Evolutionary conservation across 176 grass and related monocot species (phyloP).

Genomic region (Tillandsia leiboldiana): DNA sequence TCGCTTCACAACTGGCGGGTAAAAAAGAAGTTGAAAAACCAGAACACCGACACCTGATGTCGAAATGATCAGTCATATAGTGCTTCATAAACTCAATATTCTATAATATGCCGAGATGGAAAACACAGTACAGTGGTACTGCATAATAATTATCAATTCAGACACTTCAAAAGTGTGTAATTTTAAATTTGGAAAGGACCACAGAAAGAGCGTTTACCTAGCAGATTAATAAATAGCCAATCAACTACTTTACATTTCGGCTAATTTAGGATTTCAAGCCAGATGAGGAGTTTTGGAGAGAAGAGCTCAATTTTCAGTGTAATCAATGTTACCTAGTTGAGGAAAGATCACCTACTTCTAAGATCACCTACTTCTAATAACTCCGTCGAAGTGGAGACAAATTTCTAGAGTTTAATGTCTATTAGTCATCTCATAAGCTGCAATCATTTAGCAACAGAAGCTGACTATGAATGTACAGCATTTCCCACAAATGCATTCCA

Average conservation of each 20-base stretch:
- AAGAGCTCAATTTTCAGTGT: too few species aligned
- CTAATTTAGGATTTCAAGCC: neutral
- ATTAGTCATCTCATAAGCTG: too few species aligned
- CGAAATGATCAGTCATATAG: neutral
- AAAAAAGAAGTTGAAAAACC: slow-evolving; percentile 42
- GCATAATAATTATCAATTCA: neutral
- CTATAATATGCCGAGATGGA: neutral
- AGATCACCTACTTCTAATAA: too few species aligned
- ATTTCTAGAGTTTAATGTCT: too few species aligned
- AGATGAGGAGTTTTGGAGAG: too few species aligned
- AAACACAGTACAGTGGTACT: neutral
- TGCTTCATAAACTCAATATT: neutral
- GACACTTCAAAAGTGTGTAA: neutral
- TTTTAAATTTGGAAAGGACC: neutral
- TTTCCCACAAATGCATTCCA: too few species aligned
- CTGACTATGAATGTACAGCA: too few species aligned
- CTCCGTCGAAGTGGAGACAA: too few species aligned
- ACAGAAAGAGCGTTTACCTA: neutral
- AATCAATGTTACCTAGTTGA: too few species aligned
- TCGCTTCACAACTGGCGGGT: slow-evolving; percentile 36
- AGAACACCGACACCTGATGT: slow-evolving; percentile 43
- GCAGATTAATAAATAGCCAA: neutral
- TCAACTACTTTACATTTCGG: too few species aligned
- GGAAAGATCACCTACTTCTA: too few species aligned
- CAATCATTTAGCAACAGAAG: too few species aligned